A percentile compares a stretch with the other conserved stretches of the same genome.
phyloP scores from a whole-genome alignment of 441 rosid species.

The Corymbia citriodora region DNA sequence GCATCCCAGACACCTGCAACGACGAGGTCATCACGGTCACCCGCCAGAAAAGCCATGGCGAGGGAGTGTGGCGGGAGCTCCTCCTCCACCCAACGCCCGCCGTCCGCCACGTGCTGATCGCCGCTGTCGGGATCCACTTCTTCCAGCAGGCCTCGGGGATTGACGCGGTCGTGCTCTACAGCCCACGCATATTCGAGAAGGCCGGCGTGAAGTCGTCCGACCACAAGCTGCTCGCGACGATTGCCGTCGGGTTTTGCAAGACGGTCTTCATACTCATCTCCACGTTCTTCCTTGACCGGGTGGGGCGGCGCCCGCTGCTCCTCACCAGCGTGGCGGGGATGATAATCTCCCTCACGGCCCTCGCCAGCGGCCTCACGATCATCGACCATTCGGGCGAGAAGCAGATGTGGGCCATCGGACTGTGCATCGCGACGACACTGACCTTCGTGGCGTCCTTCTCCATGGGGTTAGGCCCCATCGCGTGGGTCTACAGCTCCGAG shows the following conservation, averaged over 20 bases:
- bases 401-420: slow-evolving; percentile 53
- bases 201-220: slow-evolving; percentile 48
- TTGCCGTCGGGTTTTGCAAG: slow-evolving; percentile 73
- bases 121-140: slow-evolving; percentile 66
- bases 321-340: slow-evolving; percentile 56
- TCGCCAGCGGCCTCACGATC: slow-evolving; percentile 40
- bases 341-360: slow-evolving; percentile 35
- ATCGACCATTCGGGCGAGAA: slow-evolving; percentile 33
- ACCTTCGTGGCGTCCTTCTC: slow-evolving; percentile 64
- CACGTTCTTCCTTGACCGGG: slow-evolving; percentile 50
- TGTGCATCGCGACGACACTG: slow-evolving; percentile 48
- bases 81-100: slow-evolving; percentile 50
- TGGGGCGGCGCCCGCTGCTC: slow-evolving; percentile 76
- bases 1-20: slow-evolving; percentile 1
- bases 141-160: slow-evolving; percentile 83
- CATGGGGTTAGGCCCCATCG: slow-evolving; percentile 75
- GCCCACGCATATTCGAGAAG: slow-evolving; percentile 53
- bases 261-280: slow-evolving; percentile 62
- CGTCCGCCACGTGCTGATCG: slow-evolving; percentile 61
- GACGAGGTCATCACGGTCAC: slow-evolving; percentile 51
- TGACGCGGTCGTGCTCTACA: slow-evolving; percentile 69
- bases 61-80: slow-evolving; percentile 71
- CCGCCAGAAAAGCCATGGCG: slow-evolving; percentile 25
- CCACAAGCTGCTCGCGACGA: slow-evolving; percentile 51
- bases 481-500: slow-evolving; percentile 83